Evolutionary conservation across 352 stramenopile genomes (phyloP).

Genomic region (Phytopythium cucurbitacearum): DNA sequence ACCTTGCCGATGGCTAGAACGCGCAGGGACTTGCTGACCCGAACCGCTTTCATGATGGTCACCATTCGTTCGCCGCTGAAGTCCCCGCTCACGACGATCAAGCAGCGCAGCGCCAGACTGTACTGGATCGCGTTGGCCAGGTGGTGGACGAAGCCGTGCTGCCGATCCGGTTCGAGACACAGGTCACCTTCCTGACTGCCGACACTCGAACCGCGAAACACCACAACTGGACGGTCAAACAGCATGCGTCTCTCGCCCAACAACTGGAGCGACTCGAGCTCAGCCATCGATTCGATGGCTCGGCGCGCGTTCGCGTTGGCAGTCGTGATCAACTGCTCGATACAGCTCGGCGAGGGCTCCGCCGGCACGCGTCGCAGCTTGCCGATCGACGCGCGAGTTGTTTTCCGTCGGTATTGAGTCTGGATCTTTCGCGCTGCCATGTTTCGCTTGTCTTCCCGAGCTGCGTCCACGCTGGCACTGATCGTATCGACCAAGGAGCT

Average conservation of each 20-base stretch:
- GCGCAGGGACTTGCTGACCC: constrained; percentile 34
- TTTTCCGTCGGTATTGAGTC: constrained; percentile 41
- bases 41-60: constrained; percentile 32
- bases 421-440: constrained; percentile 49
- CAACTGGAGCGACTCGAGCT: constrained; percentile 15
- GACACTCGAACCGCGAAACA: constrained; percentile 12
- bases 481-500: too few species aligned
- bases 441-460: constrained; percentile 12
- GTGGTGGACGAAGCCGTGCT: constrained; percentile 17
- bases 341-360: constrained; percentile 16
- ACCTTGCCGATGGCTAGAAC: constrained; percentile 42
- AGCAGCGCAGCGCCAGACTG: constrained; percentile 29
- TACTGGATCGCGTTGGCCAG: constrained; percentile 47
- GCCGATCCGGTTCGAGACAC: neutral
- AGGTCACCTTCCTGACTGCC: neutral
- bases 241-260: constrained; percentile 39
- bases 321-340: constrained; percentile 21
- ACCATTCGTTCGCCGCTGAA: constrained; percentile 22
- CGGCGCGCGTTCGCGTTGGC: constrained; percentile 16
- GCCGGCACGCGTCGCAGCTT: constrained; percentile 25
- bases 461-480: too few species aligned
- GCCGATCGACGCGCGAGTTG: constrained; percentile 32
- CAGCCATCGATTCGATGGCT: constrained; percentile 25
- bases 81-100: constrained; percentile 30
- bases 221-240: constrained; percentile 41